Base-by-base conservation (phyloP, 2,329 filamentous ascomycete species). In the Trichoderma sp. region DNA sequence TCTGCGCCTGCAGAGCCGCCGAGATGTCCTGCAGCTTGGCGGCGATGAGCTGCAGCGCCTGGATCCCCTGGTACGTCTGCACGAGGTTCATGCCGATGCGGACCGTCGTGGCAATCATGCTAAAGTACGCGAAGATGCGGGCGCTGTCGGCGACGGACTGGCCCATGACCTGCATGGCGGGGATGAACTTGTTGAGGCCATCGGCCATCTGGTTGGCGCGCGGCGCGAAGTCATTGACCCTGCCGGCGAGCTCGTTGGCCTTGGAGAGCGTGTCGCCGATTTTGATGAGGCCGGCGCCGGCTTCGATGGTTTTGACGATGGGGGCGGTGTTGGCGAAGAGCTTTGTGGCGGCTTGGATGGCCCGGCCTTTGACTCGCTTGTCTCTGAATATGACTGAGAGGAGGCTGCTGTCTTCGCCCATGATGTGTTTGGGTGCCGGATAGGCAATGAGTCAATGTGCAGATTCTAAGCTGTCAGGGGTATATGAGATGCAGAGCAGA, bases 1-100 rank as follows among this genome's bases (percentile, higher is more conserved):
- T 79, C 67, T 80, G 79, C 2, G 79, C 79, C 0, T 77, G 77
- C 0, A 80, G 73, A 7, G 73, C 77, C 8, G 72, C 73, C 0
- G 74, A 74, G 33, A 80, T 80, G 14, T 79, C 75, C 8, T 79
- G 74, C 10, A 80, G 77, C 57, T 75, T 76, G 8, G 76, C 74
- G 14, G 77, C 79, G 40, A 80, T 79, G 10, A 80, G 75, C 52
- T 79, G 76, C 19, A 80, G 71, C 1, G 76, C 79, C 64, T 79
- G 77, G 40, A 78, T 68, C 1, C 79, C 79, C 60, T 80, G 79
- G 57, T 80, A 80, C 2, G 78, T 77, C 66, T 76, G 73, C 4
- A 80, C 74, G 8, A 79, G 68, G 69, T 80, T 80, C 13, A 74
- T 75, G n/a, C 75, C 79, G 55, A 79, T 77, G 10, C 77, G 75